Evolutionary conservation across 2,329 filamentous ascomycete species (phyloP).

Genomic region (Laburnicola sp.): DNA sequence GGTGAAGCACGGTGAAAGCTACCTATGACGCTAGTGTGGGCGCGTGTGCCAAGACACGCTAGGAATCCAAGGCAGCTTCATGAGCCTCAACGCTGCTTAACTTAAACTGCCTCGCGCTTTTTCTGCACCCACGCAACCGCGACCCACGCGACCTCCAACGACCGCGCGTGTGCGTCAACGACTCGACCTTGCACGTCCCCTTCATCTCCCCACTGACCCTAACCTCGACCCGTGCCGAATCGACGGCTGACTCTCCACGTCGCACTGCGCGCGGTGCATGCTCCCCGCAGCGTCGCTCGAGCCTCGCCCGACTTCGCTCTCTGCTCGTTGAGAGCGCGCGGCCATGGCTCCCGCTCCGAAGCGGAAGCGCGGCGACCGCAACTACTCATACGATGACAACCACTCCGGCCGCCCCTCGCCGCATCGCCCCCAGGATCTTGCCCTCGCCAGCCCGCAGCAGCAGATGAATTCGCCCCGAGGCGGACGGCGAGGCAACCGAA

Average conservation of each 20-base stretch:
- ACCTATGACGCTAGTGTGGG: too few species aligned
- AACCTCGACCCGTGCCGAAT: conserved; percentile 2
- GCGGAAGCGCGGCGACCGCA: conserved; percentile 58
- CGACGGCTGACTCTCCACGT: conserved; percentile 1
- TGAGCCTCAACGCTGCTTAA: conserved; percentile 19
- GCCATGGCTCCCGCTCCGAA: conserved; percentile 59
- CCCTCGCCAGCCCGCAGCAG: conserved; percentile 56
- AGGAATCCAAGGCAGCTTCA: too few species aligned
- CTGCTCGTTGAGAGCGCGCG: conserved; percentile 33
- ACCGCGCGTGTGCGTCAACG: conserved; percentile 14
- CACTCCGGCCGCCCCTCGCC: conserved; percentile 51
- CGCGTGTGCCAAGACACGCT: too few species aligned
- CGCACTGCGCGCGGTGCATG: conserved; percentile 29
- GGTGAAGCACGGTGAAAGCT: too few species aligned
- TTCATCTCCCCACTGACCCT: not conserved
- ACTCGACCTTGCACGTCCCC: conserved; percentile 10
- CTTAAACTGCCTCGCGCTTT: conserved; percentile 13
- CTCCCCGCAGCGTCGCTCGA: conserved; percentile 27
- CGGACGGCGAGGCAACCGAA: conserved; percentile 34
- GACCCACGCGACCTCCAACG: conserved; percentile 17
- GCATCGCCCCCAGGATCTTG: conserved; percentile 54
- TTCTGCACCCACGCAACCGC: conserved; percentile 20
- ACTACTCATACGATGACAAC: conserved; percentile 49
- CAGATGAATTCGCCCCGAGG: conserved; percentile 37
- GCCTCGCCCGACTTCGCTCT: conserved; percentile 28